phyloP scores from a whole-genome alignment of 371 early-diverging fungal species.

The Actinomortierella ambigua region DNA sequence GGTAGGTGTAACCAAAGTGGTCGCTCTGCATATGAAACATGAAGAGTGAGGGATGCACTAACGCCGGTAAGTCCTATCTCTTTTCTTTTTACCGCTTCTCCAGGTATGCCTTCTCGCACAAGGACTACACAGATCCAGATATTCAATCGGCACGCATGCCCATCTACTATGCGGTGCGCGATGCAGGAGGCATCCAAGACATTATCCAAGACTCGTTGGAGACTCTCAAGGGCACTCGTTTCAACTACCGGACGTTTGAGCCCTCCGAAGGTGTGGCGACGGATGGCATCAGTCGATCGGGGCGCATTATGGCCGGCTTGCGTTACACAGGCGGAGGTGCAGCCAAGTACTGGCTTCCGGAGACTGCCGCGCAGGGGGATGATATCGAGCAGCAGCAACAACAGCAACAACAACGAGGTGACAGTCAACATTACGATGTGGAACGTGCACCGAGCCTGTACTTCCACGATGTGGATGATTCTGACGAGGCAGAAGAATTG shows the following conservation, averaged over 20 bases:
- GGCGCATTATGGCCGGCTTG: slow-evolving; percentile 78
- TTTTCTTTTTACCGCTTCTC: background rate
- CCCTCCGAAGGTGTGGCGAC: slow-evolving; percentile 72
- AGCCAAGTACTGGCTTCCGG: slow-evolving; percentile 75
- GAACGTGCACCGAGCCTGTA: slow-evolving; percentile 30
- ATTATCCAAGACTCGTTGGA: slow-evolving; percentile 81
- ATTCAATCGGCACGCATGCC: slow-evolving; percentile 79
- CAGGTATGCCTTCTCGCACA: slow-evolving; percentile 75
- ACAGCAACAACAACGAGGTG: background rate
- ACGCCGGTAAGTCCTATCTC: too few relatives aligned
- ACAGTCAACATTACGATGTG: background rate
- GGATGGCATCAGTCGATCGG: slow-evolving; percentile 60
- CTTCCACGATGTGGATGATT: slow-evolving; percentile 28
- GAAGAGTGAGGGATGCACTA: too few relatives aligned
- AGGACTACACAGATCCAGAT: slow-evolving; percentile 69
- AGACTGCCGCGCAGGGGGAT: slow-evolving; percentile 15
- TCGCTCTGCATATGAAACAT: too few relatives aligned
- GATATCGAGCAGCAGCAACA: too few relatives aligned
- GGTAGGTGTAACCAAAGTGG: slow-evolving; percentile 51
- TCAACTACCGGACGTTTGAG: slow-evolving; percentile 84
- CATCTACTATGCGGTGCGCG: slow-evolving; percentile 76
- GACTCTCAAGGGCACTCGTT: slow-evolving; percentile 77
- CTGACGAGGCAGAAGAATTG: slow-evolving; percentile 18
- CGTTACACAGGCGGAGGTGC: slow-evolving; percentile 78
- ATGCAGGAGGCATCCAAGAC: slow-evolving; percentile 85